phyloP scores from a whole-genome alignment of 495 filamentous ascomycete genomes.

The Podospora appendiculata region DNA sequence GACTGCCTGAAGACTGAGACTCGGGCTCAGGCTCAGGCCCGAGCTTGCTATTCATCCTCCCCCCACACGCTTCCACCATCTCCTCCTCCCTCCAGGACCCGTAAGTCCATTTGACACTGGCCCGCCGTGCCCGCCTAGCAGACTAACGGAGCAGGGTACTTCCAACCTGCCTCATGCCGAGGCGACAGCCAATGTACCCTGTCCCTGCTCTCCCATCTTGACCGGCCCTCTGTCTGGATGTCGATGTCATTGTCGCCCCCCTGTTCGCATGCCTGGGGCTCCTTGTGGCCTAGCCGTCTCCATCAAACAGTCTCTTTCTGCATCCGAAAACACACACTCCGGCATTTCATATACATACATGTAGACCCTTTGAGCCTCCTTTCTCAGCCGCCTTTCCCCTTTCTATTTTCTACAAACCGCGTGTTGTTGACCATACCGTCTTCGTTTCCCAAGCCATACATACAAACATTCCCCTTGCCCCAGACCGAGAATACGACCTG shows the following conservation, averaged over 20 bases:
- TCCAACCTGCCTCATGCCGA: background rate
- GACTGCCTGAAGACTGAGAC: too few relatives aligned
- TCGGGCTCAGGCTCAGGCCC: too few relatives aligned
- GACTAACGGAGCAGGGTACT: background rate
- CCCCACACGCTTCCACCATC: too few relatives aligned
- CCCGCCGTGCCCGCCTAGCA: background rate
- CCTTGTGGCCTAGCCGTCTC: slow-evolving; percentile 22
- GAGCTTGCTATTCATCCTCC: too few relatives aligned
- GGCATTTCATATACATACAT: slow-evolving; percentile 9
- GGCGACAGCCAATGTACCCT: slow-evolving; percentile 5
- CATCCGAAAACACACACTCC: background rate
- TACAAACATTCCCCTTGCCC: too few relatives aligned
- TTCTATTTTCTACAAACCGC: background rate
- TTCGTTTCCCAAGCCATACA: background rate
- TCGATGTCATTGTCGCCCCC: slow-evolving; percentile 15
- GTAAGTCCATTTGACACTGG: background rate
- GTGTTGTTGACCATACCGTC: background rate
- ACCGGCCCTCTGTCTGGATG: background rate
- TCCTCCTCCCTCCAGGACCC: too few relatives aligned
- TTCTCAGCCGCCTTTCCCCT: background rate
- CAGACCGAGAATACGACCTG: background rate
- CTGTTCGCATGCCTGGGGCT: slow-evolving; percentile 22
- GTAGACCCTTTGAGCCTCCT: slow-evolving; percentile 21
- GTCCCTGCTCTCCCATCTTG: background rate
- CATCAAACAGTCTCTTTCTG: background rate